Conservation (phyloP, 106 monocot species). For the Posidonia australis region DNA sequence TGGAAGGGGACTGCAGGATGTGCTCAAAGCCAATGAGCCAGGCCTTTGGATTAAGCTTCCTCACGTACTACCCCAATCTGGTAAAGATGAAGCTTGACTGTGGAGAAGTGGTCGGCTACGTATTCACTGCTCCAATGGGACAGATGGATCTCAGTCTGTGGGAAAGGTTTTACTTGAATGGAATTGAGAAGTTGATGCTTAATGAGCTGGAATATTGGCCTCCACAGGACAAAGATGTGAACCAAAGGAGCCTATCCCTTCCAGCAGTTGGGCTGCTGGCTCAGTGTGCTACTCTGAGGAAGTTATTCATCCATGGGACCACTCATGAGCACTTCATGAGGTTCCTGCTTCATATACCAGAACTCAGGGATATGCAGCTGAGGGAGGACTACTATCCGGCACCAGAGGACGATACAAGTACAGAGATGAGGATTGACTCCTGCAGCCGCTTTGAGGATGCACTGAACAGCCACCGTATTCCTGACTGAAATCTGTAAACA, state of each 20-base stretch:
- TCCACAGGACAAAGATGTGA: conserved; percentile 91
- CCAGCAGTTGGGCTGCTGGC: conserved; percentile 70
- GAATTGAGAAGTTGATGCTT: conserved; percentile 38
- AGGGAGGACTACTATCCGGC: conserved; percentile 91
- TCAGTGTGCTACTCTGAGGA: conserved; percentile 41
- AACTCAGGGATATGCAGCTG: conserved; percentile 84
- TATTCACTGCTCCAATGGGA: conserved; percentile 69
- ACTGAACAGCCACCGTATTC: conserved; percentile 41
- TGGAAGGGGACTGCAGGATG: conserved; percentile 83
- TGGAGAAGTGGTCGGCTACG: conserved; percentile 67
- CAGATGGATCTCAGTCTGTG: conserved; percentile 91
- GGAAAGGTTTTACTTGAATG: conserved; percentile 87
- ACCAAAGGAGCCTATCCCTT: conserved; percentile 74
- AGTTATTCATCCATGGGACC: conserved; percentile 96
- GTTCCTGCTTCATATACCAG: conserved; percentile 54
- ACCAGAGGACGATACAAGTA: conserved; percentile 87
- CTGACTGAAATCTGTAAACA: conserved; percentile 23
- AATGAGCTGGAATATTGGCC: conserved; percentile 95
- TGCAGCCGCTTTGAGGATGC: conserved; percentile 75
- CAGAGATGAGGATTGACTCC: conserved; percentile 88
- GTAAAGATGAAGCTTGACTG: conserved; percentile 84
- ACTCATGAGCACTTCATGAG: conserved; percentile 90
- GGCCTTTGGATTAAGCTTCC: conserved; percentile 47
- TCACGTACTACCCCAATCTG: conserved; percentile 32
- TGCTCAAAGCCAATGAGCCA: conserved; percentile 24